phyloP scores from a whole-genome alignment of 192 early-diverging fungal genomes.

The Backusella tuberculispora region DNA sequence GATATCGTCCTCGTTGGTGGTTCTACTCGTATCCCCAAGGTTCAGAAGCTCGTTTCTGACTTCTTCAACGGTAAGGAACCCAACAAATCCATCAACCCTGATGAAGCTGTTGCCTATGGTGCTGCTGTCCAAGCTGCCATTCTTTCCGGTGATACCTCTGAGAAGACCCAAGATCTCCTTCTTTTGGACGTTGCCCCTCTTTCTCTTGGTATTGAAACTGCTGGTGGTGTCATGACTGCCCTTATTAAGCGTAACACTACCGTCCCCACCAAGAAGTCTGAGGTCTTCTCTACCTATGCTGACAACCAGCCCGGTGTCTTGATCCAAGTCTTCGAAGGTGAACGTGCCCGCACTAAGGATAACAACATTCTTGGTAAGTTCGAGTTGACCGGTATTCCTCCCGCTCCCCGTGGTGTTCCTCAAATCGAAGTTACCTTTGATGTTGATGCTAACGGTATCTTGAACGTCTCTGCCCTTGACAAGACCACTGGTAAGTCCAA shows the following conservation, averaged over 20 bases:
- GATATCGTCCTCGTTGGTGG: constrained; percentile 98
- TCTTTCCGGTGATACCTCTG: constrained; percentile 90
- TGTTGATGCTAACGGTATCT: constrained; percentile 96
- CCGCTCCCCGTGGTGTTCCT: constrained; percentile 95
- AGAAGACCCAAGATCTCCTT: constrained; percentile 93
- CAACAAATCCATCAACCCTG: constrained; percentile 98
- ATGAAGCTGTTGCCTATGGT: constrained; percentile 97
- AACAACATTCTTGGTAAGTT: constrained; percentile 99
- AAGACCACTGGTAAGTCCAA: constrained; percentile 93
- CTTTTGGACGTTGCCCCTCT: constrained; percentile 94
- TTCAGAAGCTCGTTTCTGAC: constrained; percentile 96
- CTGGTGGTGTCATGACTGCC: constrained; percentile 95
- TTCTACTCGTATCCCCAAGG: constrained; percentile 98
- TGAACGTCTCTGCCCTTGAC: constrained; percentile 93
- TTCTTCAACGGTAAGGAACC: constrained; percentile 96
- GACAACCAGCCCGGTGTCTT: constrained; percentile 97
- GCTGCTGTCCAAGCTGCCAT: constrained; percentile 97
- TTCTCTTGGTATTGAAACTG: constrained; percentile 96
- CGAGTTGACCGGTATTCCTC: constrained; percentile 95
- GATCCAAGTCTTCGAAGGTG: constrained; percentile 97
- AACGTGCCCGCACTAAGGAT: constrained; percentile 95
- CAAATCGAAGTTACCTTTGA: constrained; percentile 98
- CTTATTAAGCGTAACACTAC: constrained; percentile 98
- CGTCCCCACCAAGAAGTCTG: constrained; percentile 95
- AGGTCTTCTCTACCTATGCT: constrained; percentile 95